Percentiles rank a stretch among this genome's conserved stretches.
Conservation (phyloP, 225 moss, liverwort and hornwort genomes). For the Physcomitrium patens region DNA sequence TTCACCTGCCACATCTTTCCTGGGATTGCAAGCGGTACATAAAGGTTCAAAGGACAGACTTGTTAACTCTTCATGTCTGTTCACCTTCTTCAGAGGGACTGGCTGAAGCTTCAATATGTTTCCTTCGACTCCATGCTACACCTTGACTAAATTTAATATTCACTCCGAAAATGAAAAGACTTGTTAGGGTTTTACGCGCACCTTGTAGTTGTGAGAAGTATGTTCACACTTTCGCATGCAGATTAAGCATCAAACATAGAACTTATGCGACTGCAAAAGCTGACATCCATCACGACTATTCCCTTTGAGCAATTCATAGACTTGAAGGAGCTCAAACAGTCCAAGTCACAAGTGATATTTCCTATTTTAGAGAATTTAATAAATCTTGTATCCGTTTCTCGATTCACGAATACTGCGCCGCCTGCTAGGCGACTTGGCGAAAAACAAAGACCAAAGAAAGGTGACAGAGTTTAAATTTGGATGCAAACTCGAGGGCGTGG, state of each 20-base stretch:
- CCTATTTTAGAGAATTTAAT: too few relatives aligned
- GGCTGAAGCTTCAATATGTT: constrained; percentile 23
- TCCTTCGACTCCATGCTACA: constrained; percentile 13
- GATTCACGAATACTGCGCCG: too few relatives aligned
- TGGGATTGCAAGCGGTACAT: constrained; percentile 49
- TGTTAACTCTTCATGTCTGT: constrained; percentile 36
- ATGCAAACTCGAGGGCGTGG: constrained; percentile 52
- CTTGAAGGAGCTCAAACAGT: too few relatives aligned
- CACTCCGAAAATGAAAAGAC: neutral
- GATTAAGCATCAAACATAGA: too few relatives aligned
- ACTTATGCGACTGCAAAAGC: too few relatives aligned
- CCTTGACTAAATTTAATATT: constrained; percentile 3
- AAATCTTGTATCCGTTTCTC: too few relatives aligned
- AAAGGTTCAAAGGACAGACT: constrained; percentile 39
- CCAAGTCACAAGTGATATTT: too few relatives aligned
- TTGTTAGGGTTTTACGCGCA: neutral
- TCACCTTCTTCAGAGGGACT: constrained; percentile 30
- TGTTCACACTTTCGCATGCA: neutral
- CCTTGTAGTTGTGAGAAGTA: neutral
- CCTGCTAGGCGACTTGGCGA: constrained; percentile 14
- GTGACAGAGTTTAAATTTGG: constrained; percentile 23
- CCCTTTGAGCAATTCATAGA: too few relatives aligned
- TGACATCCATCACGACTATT: too few relatives aligned
- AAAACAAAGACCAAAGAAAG: neutral
- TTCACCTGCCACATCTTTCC: constrained; percentile 27